Base-by-base conservation (phyloP, 1,284 basidiomycete genomes). In the Ustilago hordei region DNA sequence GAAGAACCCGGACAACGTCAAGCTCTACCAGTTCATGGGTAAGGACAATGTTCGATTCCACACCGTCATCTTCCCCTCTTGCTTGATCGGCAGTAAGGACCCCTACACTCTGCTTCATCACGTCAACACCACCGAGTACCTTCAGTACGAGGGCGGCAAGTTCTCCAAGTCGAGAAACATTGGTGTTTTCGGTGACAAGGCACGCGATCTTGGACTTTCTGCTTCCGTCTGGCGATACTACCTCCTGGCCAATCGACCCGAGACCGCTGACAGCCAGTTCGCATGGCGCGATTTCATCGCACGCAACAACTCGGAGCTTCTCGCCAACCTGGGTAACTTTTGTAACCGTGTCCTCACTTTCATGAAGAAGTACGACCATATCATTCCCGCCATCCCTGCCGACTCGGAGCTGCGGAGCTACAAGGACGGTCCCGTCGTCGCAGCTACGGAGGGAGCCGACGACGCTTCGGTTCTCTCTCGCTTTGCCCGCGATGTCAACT, bases 261-360 rank as follows among this genome's bases (percentile, higher is more conserved):
- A 99, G 87, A 95, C 92, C 9, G 92, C 91, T 39, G 96, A 99
- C 85, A 91, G 95, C 54, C 94, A 94, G 89, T 99, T 99, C 89
- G 94, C 95, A 0, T 99, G 97, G 97, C 89, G 91, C 43, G 95
- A 96, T 81, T 98, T 96, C 82, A 95, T 99, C 82, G 89, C 93
- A 32, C 92, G 93, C 23, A 96, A 98, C 87, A 99, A 99, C 89
- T 93, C 93, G 77, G 91, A 98, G 81, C 88, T 99, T 45, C 88
- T 99, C 76, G 96, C 97, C 87, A 99, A 99, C 88, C 92, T 99
- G 76, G 96, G 96, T 64, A 99, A 99, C 89, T 99, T 98, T 87
- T 93, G 98, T 79, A 99, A 99, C 87, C 93, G 96, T 54, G 90
- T 91, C 15, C 89, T 98, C 85, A 98, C 97, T 86, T 99, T 99